A percentile compares a stretch with the other conserved stretches of the same genome.
These are phyloP conservation scores for Oehlia diaphana DNA, from an alignment of 192 early-diverging fungal genomes.

Conservation along the genomic window DNA sequence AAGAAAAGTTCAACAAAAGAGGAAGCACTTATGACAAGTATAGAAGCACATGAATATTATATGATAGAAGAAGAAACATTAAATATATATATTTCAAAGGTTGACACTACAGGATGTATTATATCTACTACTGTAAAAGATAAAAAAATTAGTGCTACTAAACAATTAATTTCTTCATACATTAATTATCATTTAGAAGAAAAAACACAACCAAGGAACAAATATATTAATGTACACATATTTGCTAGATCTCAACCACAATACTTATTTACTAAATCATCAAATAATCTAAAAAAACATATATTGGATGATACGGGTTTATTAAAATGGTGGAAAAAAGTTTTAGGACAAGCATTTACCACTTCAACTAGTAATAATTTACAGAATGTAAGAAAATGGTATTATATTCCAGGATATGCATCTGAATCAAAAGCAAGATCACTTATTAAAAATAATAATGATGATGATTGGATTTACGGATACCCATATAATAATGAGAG, in stretches of 20 bases:
- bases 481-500: slow-evolving; percentile 43
- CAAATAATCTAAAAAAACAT: slow-evolving; percentile 63
- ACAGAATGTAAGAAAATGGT: slow-evolving; percentile 38
- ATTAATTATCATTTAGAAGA: slow-evolving; percentile 14
- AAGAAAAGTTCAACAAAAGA: neutral
- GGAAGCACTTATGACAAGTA: slow-evolving; percentile 13
- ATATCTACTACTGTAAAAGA: no score
- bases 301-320: slow-evolving; percentile 62
- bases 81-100: slow-evolving; percentile 28
- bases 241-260: slow-evolving; percentile 87
- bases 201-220: neutral
- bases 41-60: slow-evolving; percentile 27
- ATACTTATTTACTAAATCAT: slow-evolving; percentile 79
- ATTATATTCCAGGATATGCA: slow-evolving; percentile 57
- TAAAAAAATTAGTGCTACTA: neutral
- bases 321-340: slow-evolving; percentile 76
- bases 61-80: neutral
- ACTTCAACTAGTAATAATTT: neutral
- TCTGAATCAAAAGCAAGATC: slow-evolving; percentile 36
- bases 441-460: slow-evolving; percentile 31
- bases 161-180: slow-evolving; percentile 11
- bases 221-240: slow-evolving; percentile 44
- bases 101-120: slow-evolving; percentile 22
- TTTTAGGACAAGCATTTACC: slow-evolving; percentile 27
- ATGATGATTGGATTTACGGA: slow-evolving; percentile 32